Base-by-base conservation (phyloP, 371 early-diverging fungal genomes). In the Apophysomyces trapeziformis region DNA sequence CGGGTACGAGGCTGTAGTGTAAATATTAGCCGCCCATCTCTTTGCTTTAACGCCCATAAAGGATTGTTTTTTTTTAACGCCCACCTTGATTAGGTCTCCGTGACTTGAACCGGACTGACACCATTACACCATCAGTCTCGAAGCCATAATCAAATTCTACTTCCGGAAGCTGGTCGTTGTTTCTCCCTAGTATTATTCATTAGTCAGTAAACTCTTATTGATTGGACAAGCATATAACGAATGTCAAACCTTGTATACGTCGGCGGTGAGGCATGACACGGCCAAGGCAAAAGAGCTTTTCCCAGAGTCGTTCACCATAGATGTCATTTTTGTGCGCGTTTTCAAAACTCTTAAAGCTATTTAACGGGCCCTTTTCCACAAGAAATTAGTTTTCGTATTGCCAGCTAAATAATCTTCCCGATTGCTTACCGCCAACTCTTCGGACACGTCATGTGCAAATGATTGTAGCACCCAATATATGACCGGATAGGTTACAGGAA, bases 191-290 rank as follows among this genome's bases (percentile, higher is more conserved):
- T 16, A 4, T 46, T 1, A 46, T 26, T 26, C 26, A 26, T 26
- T 26, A 26, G 26, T 26, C 26, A 26, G 26, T 26, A 1, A 26
- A 26, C 26, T 26, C 26, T n/a, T 16, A 46, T 12, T 46, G 47
- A 14, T 4, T 1, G 47, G n/a, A 46, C 6, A 46, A 14, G 41
- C 41, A 41, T 46, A 13, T 21, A 18, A 21, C 21, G 50, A 50
- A 50, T 18, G 7, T 18, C 50, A 21, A 50, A 50, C 50, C n/a
- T 50, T 50, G 50, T 9, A 4, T 9, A 14, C 50, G 50, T 0
- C 50, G 50, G 21, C 50, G 50, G 50, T 26, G 50, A 50, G 50
- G 21, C 50, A 50, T 14, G 9, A 50, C 50, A 14, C 50, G 14
- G 21, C 21, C 50, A 26, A 50, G 50, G 50, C 32, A 50, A 26